Percentiles rank a stretch among this genome's conserved stretches.
Conservation (phyloP, 352 stramenopile genomes). For the Globisporangium solare region DNA sequence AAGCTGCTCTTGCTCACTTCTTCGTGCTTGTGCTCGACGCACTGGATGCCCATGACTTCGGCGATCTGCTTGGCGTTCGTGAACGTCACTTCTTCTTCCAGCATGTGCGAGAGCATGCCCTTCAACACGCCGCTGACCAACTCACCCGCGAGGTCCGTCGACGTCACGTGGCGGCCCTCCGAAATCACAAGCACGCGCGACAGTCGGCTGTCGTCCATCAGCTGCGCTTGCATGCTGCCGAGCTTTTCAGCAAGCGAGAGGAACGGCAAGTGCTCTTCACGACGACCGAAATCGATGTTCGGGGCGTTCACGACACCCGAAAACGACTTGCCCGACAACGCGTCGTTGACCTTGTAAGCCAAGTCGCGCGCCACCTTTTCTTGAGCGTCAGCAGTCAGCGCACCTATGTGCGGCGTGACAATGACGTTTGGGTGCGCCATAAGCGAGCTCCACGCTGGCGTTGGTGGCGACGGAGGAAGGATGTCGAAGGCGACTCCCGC, state of each 20-base stretch:
- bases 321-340: slow-evolving; percentile 90
- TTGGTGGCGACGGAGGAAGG: slow-evolving; percentile 37
- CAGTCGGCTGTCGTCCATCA: slow-evolving; percentile 72
- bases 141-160: slow-evolving; percentile 72
- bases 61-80: slow-evolving; percentile 82
- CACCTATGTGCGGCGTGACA: slow-evolving; percentile 93
- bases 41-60: slow-evolving; percentile 87
- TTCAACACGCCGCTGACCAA: slow-evolving; percentile 89
- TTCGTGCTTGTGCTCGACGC: slow-evolving; percentile 89
- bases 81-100: slow-evolving; percentile 90
- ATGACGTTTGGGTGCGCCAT: slow-evolving; percentile 89
- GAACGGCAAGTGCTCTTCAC: slow-evolving; percentile 79
- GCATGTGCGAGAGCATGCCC: slow-evolving; percentile 86
- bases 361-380: slow-evolving; percentile 89
- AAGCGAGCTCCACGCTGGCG: slow-evolving; percentile 64
- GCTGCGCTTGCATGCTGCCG: slow-evolving; percentile 81
- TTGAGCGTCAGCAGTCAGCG: slow-evolving; percentile 93
- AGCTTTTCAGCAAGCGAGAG: slow-evolving; percentile 90
- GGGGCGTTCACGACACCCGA: slow-evolving; percentile 94
- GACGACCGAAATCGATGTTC: slow-evolving; percentile 84
- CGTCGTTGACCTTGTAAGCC: slow-evolving; percentile 90
- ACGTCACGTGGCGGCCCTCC: slow-evolving; percentile 78
- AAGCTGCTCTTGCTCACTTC: slow-evolving; percentile 69
- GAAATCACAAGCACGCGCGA: slow-evolving; percentile 70
- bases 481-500: slow-evolving; percentile 74